These are phyloP conservation scores for Fusarium oxysporum DNA, from an alignment of 2,329 filamentous ascomycete species.

Conservation along the genomic window DNA sequence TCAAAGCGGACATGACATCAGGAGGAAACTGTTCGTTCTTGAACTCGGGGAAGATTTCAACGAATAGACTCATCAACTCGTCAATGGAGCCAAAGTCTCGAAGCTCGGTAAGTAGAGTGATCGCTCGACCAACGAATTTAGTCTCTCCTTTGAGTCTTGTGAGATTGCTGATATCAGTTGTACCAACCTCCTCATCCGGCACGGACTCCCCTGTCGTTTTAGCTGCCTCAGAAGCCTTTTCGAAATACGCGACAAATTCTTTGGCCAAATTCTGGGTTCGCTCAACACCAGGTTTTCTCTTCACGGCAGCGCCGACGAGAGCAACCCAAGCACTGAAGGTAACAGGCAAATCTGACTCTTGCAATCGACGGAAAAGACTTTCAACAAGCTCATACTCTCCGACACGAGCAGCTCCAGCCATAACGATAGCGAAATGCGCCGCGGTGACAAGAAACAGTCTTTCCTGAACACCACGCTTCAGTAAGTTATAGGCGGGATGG, in stretches of 20 bases:
- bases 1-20: conserved; percentile 71
- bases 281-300: conserved; percentile 37
- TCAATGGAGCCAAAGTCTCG: conserved; percentile 65
- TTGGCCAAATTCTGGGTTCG: conserved; percentile 44
- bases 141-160: conserved; percentile 43
- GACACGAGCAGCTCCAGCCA: conserved; percentile 62
- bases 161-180: conserved; percentile 30
- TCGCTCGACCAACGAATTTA: conserved; percentile 49
- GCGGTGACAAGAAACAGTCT: conserved; percentile 58
- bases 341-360: conserved; percentile 54
- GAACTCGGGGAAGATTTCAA: conserved; percentile 53
- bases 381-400: conserved; percentile 57
- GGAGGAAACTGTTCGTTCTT: conserved; percentile 59
- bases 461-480: conserved; percentile 58
- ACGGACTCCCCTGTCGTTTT: background rate
- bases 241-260: conserved; percentile 48
- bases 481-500: conserved; percentile 61
- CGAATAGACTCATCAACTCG: conserved; percentile 67
- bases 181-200: background rate
- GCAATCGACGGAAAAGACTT: conserved; percentile 58
- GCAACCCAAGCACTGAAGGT: conserved; percentile 58
- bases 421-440: conserved; percentile 65
- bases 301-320: conserved; percentile 52
- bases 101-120: conserved; percentile 51
- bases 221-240: conserved; percentile 31